Conservation (phyloP, 192 early-diverging fungal genomes). For the Dimargaris xerosporica region DNA sequence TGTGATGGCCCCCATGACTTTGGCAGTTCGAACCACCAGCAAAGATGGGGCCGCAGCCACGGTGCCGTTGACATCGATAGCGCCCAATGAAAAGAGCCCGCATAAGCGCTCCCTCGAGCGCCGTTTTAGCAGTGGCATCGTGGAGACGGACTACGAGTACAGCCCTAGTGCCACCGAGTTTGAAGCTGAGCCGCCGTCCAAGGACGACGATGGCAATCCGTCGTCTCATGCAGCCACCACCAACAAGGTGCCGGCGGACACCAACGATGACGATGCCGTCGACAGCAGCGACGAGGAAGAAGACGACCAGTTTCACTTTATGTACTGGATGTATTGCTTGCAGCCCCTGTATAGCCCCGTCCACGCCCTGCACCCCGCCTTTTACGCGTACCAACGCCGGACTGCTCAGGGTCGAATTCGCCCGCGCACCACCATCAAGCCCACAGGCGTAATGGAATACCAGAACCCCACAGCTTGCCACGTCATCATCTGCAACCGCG, state of each 20-base stretch:
- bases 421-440: background rate
- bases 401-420: background rate
- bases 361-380: background rate
- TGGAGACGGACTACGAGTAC: background rate
- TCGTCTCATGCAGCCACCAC: background rate
- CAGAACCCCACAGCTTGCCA: background rate
- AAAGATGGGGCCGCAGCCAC: background rate
- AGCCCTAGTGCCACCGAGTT: no score
- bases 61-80: background rate
- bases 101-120: background rate
- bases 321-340: conserved; percentile 6
- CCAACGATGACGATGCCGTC: no score
- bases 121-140: background rate
- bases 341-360: background rate
- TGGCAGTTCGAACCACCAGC: background rate
- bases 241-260: background rate
- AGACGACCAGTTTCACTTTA: background rate
- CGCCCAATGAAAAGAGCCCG: background rate
- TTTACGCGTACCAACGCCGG: background rate
- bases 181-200: background rate
- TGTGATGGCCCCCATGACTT: background rate
- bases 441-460: background rate
- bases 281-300: background rate
- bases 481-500: conserved; percentile 4
- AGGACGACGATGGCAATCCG: background rate